Evolutionary conservation across 257 asterid genomes (phyloP).

Genomic region (Linaria vulgaris): DNA sequence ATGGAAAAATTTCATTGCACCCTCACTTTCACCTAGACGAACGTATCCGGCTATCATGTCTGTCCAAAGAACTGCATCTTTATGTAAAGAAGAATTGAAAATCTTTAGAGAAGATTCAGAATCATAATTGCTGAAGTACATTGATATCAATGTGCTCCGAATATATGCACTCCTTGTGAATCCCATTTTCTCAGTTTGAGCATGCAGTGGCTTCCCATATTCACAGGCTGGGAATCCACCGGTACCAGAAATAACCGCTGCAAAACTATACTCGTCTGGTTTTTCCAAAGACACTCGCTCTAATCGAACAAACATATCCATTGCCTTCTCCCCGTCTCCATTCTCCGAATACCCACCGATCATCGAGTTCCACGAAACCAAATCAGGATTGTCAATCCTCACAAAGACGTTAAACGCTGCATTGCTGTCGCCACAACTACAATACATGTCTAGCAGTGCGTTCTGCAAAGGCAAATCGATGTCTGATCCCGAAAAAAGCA

Average conservation of each 20-base stretch:
- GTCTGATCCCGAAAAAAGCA: conserved; percentile 43
- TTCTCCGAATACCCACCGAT: conserved; percentile 66
- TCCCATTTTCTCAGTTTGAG: conserved; percentile 67
- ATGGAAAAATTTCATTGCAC: conserved; percentile 48
- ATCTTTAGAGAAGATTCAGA: conserved; percentile 46
- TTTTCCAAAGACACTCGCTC: conserved; percentile 24
- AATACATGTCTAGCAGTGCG: conserved; percentile 76
- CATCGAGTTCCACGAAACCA: conserved; percentile 91
- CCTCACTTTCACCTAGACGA: conserved; percentile 61
- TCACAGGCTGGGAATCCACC: conserved; percentile 42
- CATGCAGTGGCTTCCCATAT: conserved; percentile 76
- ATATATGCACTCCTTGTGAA: conserved; percentile 39
- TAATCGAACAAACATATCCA: conserved; percentile 51
- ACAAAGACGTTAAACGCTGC: conserved; percentile 46
- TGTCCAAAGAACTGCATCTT: conserved; percentile 86
- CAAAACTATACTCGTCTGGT: conserved; percentile 78
- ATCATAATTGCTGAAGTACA: conserved; percentile 69
- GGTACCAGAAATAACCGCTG: conserved; percentile 55
- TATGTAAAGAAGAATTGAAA: conserved; percentile 41
- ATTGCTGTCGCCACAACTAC: conserved; percentile 54
- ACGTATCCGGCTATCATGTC: conserved; percentile 82
- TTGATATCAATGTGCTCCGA: conserved; percentile 58
- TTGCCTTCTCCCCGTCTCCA: conserved; percentile 58
- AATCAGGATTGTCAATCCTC: conserved; percentile 56
- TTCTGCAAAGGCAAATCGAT: conserved; percentile 70